Base-by-base conservation (phyloP, 371 early-diverging fungal genomes). In the Mucor sp. region DNA sequence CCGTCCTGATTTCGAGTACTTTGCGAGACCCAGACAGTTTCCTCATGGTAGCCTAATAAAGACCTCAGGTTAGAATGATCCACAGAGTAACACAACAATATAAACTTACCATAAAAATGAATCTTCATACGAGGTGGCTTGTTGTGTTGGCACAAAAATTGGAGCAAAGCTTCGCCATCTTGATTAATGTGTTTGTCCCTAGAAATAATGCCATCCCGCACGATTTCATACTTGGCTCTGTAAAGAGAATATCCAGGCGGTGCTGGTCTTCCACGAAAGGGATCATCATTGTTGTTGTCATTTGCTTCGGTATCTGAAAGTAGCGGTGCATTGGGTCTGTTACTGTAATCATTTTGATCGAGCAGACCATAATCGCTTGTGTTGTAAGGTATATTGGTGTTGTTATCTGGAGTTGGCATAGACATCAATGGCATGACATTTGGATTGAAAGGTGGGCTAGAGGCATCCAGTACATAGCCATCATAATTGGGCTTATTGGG, bases 201-300 rank as follows among this genome's bases (percentile, higher is more conserved):
- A 21, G 80, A 77, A 1, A 82, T 66, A 25, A 65, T 60, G 15
- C 76, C 79, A 17, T 69, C 62, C 35, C 27, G 43, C 27, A 58
- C 53, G 4, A n/a, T 53, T 57, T 67, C 53, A 62, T 56, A 76
- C 25, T 43, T 61, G 25, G 84, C 82, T 53, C 65, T 66, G 43
- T 84, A 77, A 6, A 77, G 35, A 17, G 79, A 71, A 53, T 81
- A 84, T 6, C 53, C 61, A 17, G 84, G 84, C 15, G 84, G 84
- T 6, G 79, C 60, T 32, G 81, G 79, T 15, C 79, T 71, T 2
- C 78, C 81, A 9, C 33, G 58, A 47, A 68, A 79, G 9, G 50
- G 50, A 8, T 64, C 41, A 15, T 75, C 60, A 6, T 70, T 69
- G 12, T 65, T 43, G 15, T 48, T n/a, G 9, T 35, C 15, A 4